Evolutionary conservation across 257 asterid genomes (phyloP), one percentile per base, ranked within the genome.

Genomic region (Euphrasia confusa): DNA sequence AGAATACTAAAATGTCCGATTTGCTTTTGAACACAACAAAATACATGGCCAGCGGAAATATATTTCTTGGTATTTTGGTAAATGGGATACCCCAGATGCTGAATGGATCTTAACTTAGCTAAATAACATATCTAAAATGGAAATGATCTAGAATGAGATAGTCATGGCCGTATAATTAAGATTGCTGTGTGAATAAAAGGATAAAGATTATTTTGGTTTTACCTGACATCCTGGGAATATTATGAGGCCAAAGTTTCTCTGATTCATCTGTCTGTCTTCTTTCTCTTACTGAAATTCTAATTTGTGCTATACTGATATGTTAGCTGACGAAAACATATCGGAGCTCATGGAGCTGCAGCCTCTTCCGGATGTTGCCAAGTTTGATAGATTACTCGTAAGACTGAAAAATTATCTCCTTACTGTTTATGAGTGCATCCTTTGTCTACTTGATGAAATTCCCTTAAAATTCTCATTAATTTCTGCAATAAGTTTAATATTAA

Each of bases 331-430:
- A 26, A 73, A 73, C 68, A 66, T 78, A 68, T 76, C 90, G 64
- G 75, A 67, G 44, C 79, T 83, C 42, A 39, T 65, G 66, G 79
- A 74, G 68, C 70, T 84, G 84, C 86, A 77, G 37, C 82, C 75
- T 69, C 81, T 75, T 79, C 82, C 81, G 18, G 80, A 70, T 68
- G 80, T 58, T 80, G 74, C 85, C 69, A 79, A 77, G 82, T 85
- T 89, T 75, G 97, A 84, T 66, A 78, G 95, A 66, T 78, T 89
- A 64, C 68, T 92, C 95, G 99, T 92, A 82, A 83, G 90, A 57
- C 65, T 60, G 56, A 73, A 17, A 63, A 59, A 42, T 44, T 64
- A 54, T 50, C 17, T 30, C 53, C 37, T 63, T 54, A 59, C 59
- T 56, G 40, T 67, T 71, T 55, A 53, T 52, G 48, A 56, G 39